phyloP scores from a whole-genome alignment of 225 moss, liverwort and hornwort genomes.

The Takakia lepidozioides region DNA sequence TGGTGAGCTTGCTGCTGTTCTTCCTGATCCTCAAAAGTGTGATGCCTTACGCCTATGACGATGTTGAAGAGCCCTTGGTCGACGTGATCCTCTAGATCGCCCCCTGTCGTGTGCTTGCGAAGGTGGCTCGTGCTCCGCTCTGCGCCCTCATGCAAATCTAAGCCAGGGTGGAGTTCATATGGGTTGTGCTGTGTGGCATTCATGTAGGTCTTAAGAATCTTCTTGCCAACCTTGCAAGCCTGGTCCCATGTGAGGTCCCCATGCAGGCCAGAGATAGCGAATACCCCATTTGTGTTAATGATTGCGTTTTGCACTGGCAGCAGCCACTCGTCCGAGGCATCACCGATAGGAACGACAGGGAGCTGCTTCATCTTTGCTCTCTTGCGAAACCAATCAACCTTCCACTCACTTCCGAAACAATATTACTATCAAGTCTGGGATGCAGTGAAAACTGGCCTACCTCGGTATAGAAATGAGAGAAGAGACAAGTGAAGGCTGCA shows the following conservation, averaged over 20 bases:
- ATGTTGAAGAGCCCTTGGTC: conserved; percentile 29
- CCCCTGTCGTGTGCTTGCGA: conserved; percentile 3
- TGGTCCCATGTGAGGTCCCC: conserved; percentile 27
- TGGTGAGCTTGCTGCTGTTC: too few relatives aligned
- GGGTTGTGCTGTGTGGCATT: conserved; percentile 20
- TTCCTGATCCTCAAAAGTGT: too few relatives aligned
- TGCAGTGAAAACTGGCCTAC: too few relatives aligned
- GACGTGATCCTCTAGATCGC: conserved; percentile 7
- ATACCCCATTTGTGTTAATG: conserved; percentile 15
- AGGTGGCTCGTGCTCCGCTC: conserved; percentile 18
- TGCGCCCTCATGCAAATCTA: conserved; percentile 27
- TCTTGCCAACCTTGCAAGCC: conserved; percentile 27
- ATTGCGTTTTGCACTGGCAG: conserved; percentile 14
- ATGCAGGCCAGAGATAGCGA: conserved; percentile 15
- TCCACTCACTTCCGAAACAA: too few relatives aligned
- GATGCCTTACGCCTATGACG: too few relatives aligned
- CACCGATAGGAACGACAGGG: conserved; percentile 12
- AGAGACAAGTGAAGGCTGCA: too few relatives aligned
- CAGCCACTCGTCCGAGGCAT: conserved; percentile 18
- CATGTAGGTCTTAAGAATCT: conserved; percentile 27
- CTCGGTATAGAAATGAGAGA: too few relatives aligned
- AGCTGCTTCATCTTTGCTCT: background rate
- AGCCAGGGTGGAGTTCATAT: conserved; percentile 14
- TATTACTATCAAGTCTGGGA: too few relatives aligned
- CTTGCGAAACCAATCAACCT: too few relatives aligned